phyloP scores from a whole-genome alignment of 2,329 filamentous ascomycete species.

The Pseudogymnoascus sp. region DNA sequence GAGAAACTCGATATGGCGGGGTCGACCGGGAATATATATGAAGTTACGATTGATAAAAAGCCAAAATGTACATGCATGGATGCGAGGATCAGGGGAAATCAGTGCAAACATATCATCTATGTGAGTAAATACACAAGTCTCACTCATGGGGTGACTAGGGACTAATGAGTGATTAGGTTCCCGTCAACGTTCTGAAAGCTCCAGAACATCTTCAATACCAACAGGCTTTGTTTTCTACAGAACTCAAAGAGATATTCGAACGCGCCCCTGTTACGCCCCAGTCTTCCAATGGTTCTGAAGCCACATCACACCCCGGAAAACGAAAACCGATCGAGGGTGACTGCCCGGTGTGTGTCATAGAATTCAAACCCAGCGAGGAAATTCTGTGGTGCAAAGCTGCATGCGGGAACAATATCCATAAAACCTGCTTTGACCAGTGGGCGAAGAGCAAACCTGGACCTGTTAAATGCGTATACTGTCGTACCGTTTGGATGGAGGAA shows the following conservation, averaged over 20 bases:
- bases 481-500: slow-evolving; percentile 44
- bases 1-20: slow-evolving; percentile 50
- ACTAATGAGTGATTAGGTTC: slow-evolving; percentile 32
- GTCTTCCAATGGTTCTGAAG: slow-evolving; percentile 29
- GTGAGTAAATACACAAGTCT: slow-evolving; percentile 28
- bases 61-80: slow-evolving; percentile 49
- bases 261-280: slow-evolving; percentile 42
- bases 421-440: slow-evolving; percentile 47
- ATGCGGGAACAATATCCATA: slow-evolving; percentile 49
- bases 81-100: slow-evolving; percentile 40
- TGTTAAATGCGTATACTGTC: slow-evolving; percentile 54
- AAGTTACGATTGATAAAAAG: slow-evolving; percentile 42
- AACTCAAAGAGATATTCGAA: slow-evolving; percentile 47
- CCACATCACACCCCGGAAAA: slow-evolving; percentile 34
- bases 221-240: slow-evolving; percentile 48
- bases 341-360: slow-evolving; percentile 54
- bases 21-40: slow-evolving; percentile 54
- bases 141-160: slow-evolving; percentile 11
- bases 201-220: slow-evolving; percentile 48
- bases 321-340: slow-evolving; percentile 52
- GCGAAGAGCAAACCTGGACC: slow-evolving; percentile 36
- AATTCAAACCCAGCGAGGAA: slow-evolving; percentile 38
- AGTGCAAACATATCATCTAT: slow-evolving; percentile 57
- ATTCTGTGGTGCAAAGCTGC: slow-evolving; percentile 50
- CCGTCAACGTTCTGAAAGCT: slow-evolving; percentile 49